Percentiles rank a stretch among this genome's conserved stretches.
These are phyloP conservation scores for Phellopilus nigrolimitatus DNA, from an alignment of 1,284 basidiomycete species.

Conservation along the genomic window DNA sequence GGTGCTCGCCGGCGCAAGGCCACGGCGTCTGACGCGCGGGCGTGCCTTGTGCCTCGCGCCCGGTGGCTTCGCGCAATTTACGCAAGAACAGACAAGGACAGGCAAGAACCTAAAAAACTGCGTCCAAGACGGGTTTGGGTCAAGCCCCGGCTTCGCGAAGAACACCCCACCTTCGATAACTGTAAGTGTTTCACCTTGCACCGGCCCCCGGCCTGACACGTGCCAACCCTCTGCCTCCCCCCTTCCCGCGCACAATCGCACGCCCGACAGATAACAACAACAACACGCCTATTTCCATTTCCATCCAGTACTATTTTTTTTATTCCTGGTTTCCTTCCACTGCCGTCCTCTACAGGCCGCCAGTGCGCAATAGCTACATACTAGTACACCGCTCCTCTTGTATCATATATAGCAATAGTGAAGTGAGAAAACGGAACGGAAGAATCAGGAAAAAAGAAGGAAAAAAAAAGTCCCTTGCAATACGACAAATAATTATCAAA, in stretches of 20 bases:
- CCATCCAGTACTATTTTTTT: not conserved
- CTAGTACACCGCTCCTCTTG: slow-evolving; percentile 14
- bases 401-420: slow-evolving; percentile 17
- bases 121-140: too few relatives aligned
- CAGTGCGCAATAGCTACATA: slow-evolving; percentile 13
- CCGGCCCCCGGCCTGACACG: slow-evolving; percentile 4
- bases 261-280: not conserved
- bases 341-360: not conserved
- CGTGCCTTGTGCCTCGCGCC: not conserved
- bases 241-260: too few relatives aligned
- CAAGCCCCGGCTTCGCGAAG: too few relatives aligned
- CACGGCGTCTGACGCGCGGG: not conserved
- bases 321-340: not conserved
- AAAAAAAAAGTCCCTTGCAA: not conserved
- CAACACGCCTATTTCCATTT: not conserved
- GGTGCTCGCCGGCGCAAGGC: not conserved
- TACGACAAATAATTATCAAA: slow-evolving; percentile 6
- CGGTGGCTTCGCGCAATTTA: too few relatives aligned
- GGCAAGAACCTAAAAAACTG: not conserved
- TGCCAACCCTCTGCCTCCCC: not conserved
- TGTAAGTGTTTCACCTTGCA: slow-evolving; percentile 16
- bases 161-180: not conserved
- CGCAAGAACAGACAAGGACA: not conserved
- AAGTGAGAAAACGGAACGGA: slow-evolving; percentile 4
- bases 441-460: not conserved